A percentile compares a stretch with the other conserved stretches of the same genome.
phyloP scores from a whole-genome alignment of 495 filamentous ascomycete genomes.

The Astrothelium macrocarpum region DNA sequence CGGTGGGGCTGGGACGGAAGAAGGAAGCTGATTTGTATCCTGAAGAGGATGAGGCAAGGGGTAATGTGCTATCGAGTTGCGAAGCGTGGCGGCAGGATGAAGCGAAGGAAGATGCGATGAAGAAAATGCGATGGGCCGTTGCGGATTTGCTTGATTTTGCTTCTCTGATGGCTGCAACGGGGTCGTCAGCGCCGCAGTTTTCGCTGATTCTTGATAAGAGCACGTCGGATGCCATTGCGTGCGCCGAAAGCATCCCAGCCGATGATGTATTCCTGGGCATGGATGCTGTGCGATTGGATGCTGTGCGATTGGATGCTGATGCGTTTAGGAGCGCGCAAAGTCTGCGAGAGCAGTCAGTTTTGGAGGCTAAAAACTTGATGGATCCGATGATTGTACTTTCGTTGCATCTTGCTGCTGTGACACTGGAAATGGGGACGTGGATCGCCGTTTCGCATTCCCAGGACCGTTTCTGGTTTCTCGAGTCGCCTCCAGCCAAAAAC shows the following conservation, averaged over 20 bases:
- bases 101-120: neutral
- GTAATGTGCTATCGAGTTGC: neutral
- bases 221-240: conserved; percentile 24
- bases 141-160: conserved; percentile 18
- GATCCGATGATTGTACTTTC: conserved; percentile 1
- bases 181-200: neutral
- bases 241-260: conserved; percentile 17
- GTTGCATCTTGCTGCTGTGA: conserved; percentile 21
- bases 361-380: neutral
- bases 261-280: conserved; percentile 11
- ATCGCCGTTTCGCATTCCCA: conserved; percentile 20
- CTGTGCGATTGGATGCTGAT: neutral
- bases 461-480: conserved; percentile 22
- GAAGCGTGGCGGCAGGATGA: neutral
- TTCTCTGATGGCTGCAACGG: conserved; percentile 9
- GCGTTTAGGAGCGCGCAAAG: neutral
- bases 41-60: neutral
- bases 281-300: neutral
- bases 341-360: neutral
- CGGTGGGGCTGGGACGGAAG: conserved; percentile 15
- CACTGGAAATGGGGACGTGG: conserved; percentile 17
- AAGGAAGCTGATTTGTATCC: conserved; percentile 18
- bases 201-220: conserved; percentile 22
- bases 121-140: conserved; percentile 18
- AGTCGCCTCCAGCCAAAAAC: neutral